phyloP scores from a whole-genome alignment of 331 rosid genomes.

The Ulmus americana region DNA sequence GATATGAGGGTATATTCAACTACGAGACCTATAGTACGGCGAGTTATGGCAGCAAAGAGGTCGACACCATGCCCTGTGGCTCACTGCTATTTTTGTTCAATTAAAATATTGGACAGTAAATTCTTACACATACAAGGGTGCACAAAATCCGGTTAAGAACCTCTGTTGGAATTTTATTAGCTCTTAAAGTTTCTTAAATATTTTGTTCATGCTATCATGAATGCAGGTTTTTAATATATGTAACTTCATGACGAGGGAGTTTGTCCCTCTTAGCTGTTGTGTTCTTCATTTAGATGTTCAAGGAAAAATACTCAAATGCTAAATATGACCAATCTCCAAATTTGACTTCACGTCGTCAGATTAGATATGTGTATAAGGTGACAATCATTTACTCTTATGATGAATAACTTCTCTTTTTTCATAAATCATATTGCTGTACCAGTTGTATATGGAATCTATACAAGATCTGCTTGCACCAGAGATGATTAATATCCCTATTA shows the following conservation, averaged over 20 bases:
- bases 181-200: too few relatives aligned
- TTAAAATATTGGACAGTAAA: not conserved
- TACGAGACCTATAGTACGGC: not conserved
- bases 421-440: conserved; percentile 14
- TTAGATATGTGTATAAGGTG: not conserved
- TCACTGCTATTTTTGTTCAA: not conserved
- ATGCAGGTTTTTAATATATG: not conserved
- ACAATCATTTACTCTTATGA: not conserved
- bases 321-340: not conserved
- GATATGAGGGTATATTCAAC: not conserved
- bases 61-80: not conserved
- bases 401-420: conserved; percentile 4
- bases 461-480: conserved; percentile 71
- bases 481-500: conserved; percentile 46
- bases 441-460: conserved; percentile 67
- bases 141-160: not conserved
- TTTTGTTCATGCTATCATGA: not conserved
- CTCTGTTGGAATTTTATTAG: conserved; percentile 1
- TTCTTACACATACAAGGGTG: not conserved
- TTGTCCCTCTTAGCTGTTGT: not conserved
- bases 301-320: too few relatives aligned
- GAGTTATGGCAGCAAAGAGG: not conserved
- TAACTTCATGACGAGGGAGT: not conserved
- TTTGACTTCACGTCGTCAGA: not conserved
- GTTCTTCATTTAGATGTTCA: not conserved